Conservation (phyloP, 2,329 filamentous ascomycete genomes). For the Arthrobotrys iridis region DNA sequence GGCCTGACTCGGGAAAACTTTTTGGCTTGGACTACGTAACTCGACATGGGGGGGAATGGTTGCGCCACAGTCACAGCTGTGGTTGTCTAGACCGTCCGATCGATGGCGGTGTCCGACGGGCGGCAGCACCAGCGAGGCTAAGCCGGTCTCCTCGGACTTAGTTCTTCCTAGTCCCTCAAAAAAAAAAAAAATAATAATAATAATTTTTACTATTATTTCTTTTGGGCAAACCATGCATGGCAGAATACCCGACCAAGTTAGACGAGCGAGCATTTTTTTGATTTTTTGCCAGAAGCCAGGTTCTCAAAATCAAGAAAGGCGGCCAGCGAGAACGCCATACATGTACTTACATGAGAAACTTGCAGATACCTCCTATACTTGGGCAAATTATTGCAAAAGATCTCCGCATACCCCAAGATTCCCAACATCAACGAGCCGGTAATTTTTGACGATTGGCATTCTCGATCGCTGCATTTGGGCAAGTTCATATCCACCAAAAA, state of each 20-base stretch:
- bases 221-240: constrained; percentile 14
- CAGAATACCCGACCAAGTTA: constrained; percentile 35
- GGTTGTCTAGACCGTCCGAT: constrained; percentile 49
- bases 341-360: constrained; percentile 49
- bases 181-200: too few species aligned
- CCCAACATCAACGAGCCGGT: constrained; percentile 15
- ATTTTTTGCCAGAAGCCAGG: constrained; percentile 25
- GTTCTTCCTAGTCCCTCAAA: constrained; percentile 24
- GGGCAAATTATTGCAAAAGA: constrained; percentile 32
- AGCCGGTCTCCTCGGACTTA: constrained; percentile 35
- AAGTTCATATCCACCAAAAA: constrained; percentile 39
- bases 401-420: constrained; percentile 14
- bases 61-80: constrained; percentile 50
- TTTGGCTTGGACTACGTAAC: constrained; percentile 38
- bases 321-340: constrained; percentile 35
- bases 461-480: constrained; percentile 31
- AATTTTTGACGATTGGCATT: constrained; percentile 39
- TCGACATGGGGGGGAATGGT: neutral
- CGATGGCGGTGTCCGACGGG: constrained; percentile 48
- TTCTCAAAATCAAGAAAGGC: constrained; percentile 19
- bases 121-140: constrained; percentile 12
- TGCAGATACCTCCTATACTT: constrained; percentile 52
- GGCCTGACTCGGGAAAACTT: constrained; percentile 33
- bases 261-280: neutral
- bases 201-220: neutral